Percentiles rank a stretch among this genome's conserved stretches.
These are phyloP conservation scores for Hypoxylon sp. DNA, from an alignment of 2,329 filamentous ascomycete genomes.

Conservation along the genomic window DNA sequence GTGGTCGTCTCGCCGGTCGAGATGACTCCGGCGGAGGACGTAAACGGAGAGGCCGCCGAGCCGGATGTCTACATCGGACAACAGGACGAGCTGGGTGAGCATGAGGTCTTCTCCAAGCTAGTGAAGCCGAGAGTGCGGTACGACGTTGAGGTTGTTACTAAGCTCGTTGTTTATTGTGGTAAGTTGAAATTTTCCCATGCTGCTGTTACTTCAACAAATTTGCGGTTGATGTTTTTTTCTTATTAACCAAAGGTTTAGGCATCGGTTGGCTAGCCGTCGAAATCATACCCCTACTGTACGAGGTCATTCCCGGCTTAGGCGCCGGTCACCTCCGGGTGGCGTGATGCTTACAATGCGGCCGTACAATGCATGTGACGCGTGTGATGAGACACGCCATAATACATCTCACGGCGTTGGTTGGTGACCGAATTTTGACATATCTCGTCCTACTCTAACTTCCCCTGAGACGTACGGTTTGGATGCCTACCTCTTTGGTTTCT, in stretches of 20 bases:
- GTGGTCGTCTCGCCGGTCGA: constrained; percentile 57
- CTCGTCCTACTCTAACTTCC: not conserved
- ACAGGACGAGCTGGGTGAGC: constrained; percentile 72
- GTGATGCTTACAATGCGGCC: constrained; percentile 32
- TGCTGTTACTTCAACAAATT: too few relatives aligned
- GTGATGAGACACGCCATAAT: constrained; percentile 29
- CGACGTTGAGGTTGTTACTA: constrained; percentile 98
- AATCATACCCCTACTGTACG: constrained; percentile 60
- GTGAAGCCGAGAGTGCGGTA: constrained; percentile 92
- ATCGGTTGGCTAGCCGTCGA: constrained; percentile 59
- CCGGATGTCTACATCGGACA: constrained; percentile 58
- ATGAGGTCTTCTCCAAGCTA: constrained; percentile 86
- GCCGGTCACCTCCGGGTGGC: constrained; percentile 49
- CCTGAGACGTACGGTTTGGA: constrained; percentile 4
- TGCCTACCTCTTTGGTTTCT: constrained; percentile 14
- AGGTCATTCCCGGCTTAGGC: constrained; percentile 59
- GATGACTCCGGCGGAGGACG: constrained; percentile 50
- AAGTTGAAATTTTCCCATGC: too few relatives aligned
- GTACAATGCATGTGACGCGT: constrained; percentile 23
- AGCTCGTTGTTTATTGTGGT: constrained; percentile 95
- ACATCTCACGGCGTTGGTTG: constrained; percentile 20
- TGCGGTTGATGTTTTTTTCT: not conserved
- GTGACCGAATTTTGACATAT: constrained; percentile 5
- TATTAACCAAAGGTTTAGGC: constrained; percentile 40
- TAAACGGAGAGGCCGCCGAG: constrained; percentile 51